Base-by-base conservation (phyloP, 352 stramenopile genomes). In the Globisporangium carolinianum region DNA sequence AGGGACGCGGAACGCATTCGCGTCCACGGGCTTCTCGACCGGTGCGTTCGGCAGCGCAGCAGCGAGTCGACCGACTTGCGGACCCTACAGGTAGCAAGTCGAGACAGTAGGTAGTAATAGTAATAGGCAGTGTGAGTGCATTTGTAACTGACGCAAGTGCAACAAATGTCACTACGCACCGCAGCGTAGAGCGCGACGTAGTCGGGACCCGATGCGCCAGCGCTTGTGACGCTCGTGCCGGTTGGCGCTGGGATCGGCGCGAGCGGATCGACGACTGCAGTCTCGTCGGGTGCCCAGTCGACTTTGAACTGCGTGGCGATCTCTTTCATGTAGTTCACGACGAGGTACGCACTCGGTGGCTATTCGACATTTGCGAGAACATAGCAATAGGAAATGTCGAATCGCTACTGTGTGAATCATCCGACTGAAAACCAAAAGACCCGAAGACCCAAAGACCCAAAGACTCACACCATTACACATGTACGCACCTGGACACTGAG, bases 281-380 rank as follows among this genome's bases (percentile, higher is more conserved):
- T 58, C 62, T 96, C 81, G 14, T 89, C 75, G 4, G 90, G 90
- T 37, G 95, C 90, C 91, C 94, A 98, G 49, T 95, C 69, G n/a
- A 98, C 88, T 11, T 97, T 87, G 66, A 96, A 97, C 63, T 98
- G 86, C 58, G 97, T 96, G 6, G 91, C 91, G 67, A 98, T 98
- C 63, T 95, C 89, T 50, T 98, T 97, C 75, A 98, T 88, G 77
- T 98, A 98, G 24, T 94, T 97, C 36, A 98, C 86, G 17, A 98
- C 94, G 8, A 98, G 62, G 55, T 96, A 98, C 6, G 92, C 93
- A 49, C 87, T 95, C 1, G 95, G 95, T n/a, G 94, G 95, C 70
- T 91, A 60, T 46, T 32, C 15, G 24, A 24, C 12, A 15, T 36
- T 12, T 38, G 5, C 3, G 11, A 18, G 17, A 46, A 17, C 37